These are phyloP conservation scores for Hericium coralloides DNA, from an alignment of 768 basidiomycete species.

Conservation along the genomic window DNA sequence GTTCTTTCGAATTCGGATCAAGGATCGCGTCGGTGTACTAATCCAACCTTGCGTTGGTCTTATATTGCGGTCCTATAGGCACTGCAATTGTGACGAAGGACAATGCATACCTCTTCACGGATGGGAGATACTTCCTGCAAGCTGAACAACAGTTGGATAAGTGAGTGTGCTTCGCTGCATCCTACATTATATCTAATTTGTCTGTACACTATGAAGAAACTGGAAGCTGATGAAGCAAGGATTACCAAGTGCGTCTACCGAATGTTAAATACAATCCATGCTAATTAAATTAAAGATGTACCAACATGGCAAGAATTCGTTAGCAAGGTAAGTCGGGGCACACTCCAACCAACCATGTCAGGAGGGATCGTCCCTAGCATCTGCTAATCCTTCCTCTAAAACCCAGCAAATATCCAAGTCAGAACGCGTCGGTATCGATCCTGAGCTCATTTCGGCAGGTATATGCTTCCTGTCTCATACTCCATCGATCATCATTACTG, in stretches of 20 bases:
- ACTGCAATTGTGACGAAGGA: constrained; percentile 67
- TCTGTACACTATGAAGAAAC: constrained; percentile 39
- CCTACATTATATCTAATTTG: background rate
- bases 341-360: background rate
- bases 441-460: constrained; percentile 65
- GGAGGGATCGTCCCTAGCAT: background rate
- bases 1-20: background rate
- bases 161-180: constrained; percentile 31
- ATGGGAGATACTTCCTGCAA: constrained; percentile 93
- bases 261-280: constrained; percentile 5
- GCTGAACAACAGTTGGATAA: constrained; percentile 82
- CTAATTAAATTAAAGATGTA: constrained; percentile 42
- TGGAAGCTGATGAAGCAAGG: constrained; percentile 96
- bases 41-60: background rate
- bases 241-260: constrained; percentile 47
- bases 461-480: background rate
- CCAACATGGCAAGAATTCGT: constrained; percentile 89
- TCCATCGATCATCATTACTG: background rate
- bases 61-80: constrained; percentile 42
- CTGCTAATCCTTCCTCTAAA: background rate
- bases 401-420: constrained; percentile 50
- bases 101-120: constrained; percentile 82
- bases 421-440: constrained; percentile 74
- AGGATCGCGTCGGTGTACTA: background rate
- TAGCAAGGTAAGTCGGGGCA: constrained; percentile 39